These are phyloP conservation scores for Aspergillus neoniger DNA, from an alignment of 2,329 filamentous ascomycete species.

Conservation along the genomic window DNA sequence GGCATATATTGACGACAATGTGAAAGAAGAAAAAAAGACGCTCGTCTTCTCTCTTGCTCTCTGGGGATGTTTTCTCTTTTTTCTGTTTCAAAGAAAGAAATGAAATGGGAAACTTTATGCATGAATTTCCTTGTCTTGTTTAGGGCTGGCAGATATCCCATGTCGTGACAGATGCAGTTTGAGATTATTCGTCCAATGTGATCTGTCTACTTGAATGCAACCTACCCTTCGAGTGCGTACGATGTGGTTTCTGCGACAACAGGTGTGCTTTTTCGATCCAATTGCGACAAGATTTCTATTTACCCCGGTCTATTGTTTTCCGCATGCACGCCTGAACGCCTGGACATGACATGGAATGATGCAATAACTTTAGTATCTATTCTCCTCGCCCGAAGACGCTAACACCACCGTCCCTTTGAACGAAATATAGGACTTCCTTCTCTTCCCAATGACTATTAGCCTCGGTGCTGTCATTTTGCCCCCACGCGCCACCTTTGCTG, in stretches of 20 bases:
- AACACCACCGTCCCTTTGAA: slow-evolving; percentile 75
- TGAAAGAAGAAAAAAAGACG: slow-evolving; percentile 26
- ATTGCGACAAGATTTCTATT: slow-evolving; percentile 4
- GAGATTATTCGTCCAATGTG: slow-evolving; percentile 32
- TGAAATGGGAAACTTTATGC: slow-evolving; percentile 34
- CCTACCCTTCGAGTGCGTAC: slow-evolving; percentile 9
- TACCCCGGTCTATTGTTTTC: slow-evolving; percentile 13
- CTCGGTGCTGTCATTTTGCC: slow-evolving; percentile 31
- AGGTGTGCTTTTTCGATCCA: background rate
- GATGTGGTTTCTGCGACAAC: slow-evolving; percentile 1
- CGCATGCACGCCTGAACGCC: slow-evolving; percentile 9
- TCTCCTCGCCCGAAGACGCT: slow-evolving; percentile 83
- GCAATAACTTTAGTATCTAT: slow-evolving; percentile 30
- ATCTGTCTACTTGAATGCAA: slow-evolving; percentile 35
- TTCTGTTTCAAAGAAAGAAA: slow-evolving; percentile 23
- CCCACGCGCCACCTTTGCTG: slow-evolving; percentile 58
- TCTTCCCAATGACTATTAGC: slow-evolving; percentile 46
- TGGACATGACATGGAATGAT: background rate
- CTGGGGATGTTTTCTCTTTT: slow-evolving; percentile 28
- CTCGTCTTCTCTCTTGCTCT: slow-evolving; percentile 18
- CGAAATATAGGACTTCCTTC: slow-evolving; percentile 77
- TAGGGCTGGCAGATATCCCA: slow-evolving; percentile 43
- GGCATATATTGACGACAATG: slow-evolving; percentile 26
- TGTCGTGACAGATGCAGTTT: slow-evolving; percentile 40
- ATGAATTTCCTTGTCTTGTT: slow-evolving; percentile 44